phyloP scores from a whole-genome alignment of 805 yeast genomes.

The Blastobotrys peoriensis region DNA sequence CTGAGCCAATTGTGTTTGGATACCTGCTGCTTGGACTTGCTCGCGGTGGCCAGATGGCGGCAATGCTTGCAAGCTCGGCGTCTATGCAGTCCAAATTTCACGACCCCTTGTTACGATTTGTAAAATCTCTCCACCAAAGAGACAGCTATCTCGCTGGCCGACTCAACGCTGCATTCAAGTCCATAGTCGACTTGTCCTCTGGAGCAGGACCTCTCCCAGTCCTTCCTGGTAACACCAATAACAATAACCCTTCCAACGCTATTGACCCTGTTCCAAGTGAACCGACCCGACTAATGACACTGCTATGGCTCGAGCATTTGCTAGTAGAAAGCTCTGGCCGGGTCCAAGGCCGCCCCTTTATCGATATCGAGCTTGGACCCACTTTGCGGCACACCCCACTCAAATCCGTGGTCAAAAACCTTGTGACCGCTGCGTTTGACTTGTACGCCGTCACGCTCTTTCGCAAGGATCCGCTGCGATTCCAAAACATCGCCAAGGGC shows the following conservation, averaged over 20 bases:
- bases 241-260: not conserved
- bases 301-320: constrained; percentile 22
- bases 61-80: not conserved
- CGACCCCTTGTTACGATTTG: not conserved
- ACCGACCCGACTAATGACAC: not conserved
- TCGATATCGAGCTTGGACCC: constrained; percentile 11
- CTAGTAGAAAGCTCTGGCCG: constrained; percentile 13
- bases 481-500: constrained; percentile 39
- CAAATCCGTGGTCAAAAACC: constrained; percentile 30
- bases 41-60: not conserved
- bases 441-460: constrained; percentile 36
- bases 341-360: constrained; percentile 16
- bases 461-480: constrained; percentile 30
- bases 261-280: not conserved
- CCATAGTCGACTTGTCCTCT: not conserved
- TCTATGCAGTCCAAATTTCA: not conserved
- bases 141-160: not conserved
- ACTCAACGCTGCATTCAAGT: not conserved
- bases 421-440: constrained; percentile 41
- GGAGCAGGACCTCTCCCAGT: not conserved
- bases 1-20: not conserved
- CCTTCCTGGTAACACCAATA: not conserved
- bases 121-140: not conserved
- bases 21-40: not conserved
- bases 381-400: constrained; percentile 6